Evolutionary conservation across 2,329 filamentous ascomycete genomes (phyloP).

Genomic region (Lecanicillium sp.): DNA sequence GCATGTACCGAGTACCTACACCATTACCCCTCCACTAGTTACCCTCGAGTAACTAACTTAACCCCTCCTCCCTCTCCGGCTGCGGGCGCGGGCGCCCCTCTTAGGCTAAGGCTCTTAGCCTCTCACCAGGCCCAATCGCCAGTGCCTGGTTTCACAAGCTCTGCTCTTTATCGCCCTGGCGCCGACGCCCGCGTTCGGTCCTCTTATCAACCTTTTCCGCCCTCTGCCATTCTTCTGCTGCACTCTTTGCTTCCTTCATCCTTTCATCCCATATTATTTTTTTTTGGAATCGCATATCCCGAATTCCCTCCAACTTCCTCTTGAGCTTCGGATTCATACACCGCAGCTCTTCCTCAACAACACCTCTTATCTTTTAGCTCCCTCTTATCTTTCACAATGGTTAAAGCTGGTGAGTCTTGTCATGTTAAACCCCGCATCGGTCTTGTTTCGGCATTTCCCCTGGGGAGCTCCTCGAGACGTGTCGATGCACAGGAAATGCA

Average conservation of each 20-base stretch:
- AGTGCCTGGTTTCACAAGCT: constrained; percentile 12
- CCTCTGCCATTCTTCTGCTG: not conserved
- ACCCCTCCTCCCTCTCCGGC: not conserved
- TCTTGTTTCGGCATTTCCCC: constrained; percentile 4
- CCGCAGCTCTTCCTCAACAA: constrained; percentile 2
- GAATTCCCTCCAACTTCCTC: not conserved
- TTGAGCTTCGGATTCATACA: constrained; percentile 5
- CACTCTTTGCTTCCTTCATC: not conserved
- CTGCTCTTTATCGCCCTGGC: constrained; percentile 1
- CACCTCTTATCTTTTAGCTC: constrained; percentile 1
- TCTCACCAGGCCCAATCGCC: constrained; percentile 8
- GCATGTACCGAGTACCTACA: too few relatives aligned
- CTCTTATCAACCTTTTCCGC: not conserved
- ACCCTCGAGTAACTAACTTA: constrained; percentile 5
- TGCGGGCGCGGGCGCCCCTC: constrained; percentile 3
- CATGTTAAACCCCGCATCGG: constrained; percentile 15
- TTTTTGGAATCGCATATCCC: not conserved
- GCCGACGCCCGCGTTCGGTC: not conserved
- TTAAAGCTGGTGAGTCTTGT: constrained; percentile 51
- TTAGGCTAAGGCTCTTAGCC: too few relatives aligned
- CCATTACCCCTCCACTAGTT: too few relatives aligned
- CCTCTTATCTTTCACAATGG: constrained; percentile 29
- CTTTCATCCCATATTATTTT: constrained; percentile 5
- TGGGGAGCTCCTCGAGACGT: not conserved
- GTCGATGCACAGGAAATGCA: not conserved